Base-by-base conservation (phyloP, 1,284 basidiomycete genomes). In the Puccinia polysora region DNA sequence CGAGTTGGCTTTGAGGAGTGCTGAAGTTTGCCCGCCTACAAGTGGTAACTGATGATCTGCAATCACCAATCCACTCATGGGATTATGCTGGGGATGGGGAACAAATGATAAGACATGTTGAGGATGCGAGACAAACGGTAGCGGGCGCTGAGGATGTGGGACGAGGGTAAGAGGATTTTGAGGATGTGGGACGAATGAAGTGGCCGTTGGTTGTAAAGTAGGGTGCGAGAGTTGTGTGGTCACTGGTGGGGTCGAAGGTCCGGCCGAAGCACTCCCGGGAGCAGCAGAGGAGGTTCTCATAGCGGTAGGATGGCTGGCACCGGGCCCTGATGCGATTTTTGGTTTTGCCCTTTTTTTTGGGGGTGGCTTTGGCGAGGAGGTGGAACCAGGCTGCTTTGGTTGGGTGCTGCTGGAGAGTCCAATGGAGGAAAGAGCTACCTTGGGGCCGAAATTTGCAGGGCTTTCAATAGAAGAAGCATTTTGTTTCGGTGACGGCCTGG, bases 161-260 rank as follows among this genome's bases (percentile, higher is more conserved):
- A 59, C 34, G n/a, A 59, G 56, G 56, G 36, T 59, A 34, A 59
- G 12, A 25, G 32, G 56, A 38, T 59, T 59, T 59, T 38, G 36
- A 14, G 56, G 56, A 38, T 59, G 36, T 3, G 56, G 56, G n/a
- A 59, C 56, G 34, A 59, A 40, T 0, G 56, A 3, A 25, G 56
- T 25, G 56, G 56, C 20, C 38, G n/a, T 38, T 7, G 56, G 56
- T 20, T 36, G 55, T 28, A 7, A 12, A 32, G 7, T 5, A 30
- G 52, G n/a, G 6, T 34, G 55, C n/a, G 18, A 20, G 5, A n/a
- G 30, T 12, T 12, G 4, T 34, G 55, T 7, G 18, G n/a, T 5
- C 18, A 36, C 34, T 12, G 52, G 52, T 32, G 52, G 7, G 8
- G 18, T 2, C 14, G 52, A 32, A n/a, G 30, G 30, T 34, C 8